phyloP scores from a whole-genome alignment of 257 asterid species.

The Apocynum venetum region DNA sequence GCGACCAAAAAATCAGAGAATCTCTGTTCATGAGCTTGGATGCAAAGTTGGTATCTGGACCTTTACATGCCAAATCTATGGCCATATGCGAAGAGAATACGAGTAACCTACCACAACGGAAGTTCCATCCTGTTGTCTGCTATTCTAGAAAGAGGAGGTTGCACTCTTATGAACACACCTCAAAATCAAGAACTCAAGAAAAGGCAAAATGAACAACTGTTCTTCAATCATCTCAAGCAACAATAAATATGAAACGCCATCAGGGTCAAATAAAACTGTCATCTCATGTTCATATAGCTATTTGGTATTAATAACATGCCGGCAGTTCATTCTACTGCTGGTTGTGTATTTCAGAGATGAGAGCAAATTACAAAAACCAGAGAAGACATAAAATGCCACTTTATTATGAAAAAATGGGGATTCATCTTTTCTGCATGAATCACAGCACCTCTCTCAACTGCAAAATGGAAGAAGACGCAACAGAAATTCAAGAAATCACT shows the following conservation, averaged over 20 bases:
- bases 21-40: too few species aligned
- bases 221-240: not conserved
- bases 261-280: not conserved
- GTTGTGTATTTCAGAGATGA: not conserved
- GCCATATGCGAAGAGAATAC: too few species aligned
- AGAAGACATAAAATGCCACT: not conserved
- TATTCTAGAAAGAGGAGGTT: too few species aligned
- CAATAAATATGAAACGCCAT: too few species aligned
- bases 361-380: not conserved
- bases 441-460: not conserved
- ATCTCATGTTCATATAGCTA: not conserved
- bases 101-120: too few species aligned
- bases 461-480: not conserved
- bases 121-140: too few species aligned
- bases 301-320: not conserved
- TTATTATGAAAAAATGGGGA: conserved; percentile 7
- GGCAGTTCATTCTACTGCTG: not conserved
- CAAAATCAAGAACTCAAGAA: too few species aligned
- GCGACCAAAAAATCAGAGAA: too few species aligned
- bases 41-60: too few species aligned
- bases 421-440: not conserved
- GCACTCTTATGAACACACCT: too few species aligned
- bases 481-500: conserved; percentile 1
- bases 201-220: too few species aligned
- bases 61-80: too few species aligned